phyloP scores from a whole-genome alignment of 2,329 filamentous ascomycete genomes.

The Pyrenophora graminea region DNA sequence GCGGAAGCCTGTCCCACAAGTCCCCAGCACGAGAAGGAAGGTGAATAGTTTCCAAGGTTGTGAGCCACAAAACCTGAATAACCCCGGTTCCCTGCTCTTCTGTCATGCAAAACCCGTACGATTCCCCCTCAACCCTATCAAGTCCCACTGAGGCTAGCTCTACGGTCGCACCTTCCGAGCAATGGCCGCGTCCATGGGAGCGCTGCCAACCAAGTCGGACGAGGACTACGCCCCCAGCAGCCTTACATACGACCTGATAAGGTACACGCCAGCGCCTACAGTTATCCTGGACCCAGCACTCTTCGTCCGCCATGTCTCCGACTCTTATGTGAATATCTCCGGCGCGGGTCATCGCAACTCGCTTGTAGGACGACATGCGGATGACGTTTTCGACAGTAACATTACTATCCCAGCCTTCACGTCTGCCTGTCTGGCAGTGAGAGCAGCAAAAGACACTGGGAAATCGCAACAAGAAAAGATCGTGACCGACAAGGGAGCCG shows the following conservation, averaged over 20 bases:
- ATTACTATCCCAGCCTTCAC: slow-evolving; percentile 45
- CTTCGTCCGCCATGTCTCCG: slow-evolving; percentile 55
- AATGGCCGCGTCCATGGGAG: slow-evolving; percentile 18
- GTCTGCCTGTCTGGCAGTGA: slow-evolving; percentile 45
- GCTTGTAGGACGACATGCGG: slow-evolving; percentile 45
- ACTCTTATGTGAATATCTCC: slow-evolving; percentile 48
- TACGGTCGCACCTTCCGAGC: slow-evolving; percentile 9
- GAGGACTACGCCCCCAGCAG: slow-evolving; percentile 12
- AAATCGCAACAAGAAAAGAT: slow-evolving; percentile 43
- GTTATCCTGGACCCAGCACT: slow-evolving; percentile 53
- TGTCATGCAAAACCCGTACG: slow-evolving; percentile 29
- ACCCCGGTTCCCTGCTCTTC: slow-evolving; percentile 10
- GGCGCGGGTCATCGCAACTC: slow-evolving; percentile 37
- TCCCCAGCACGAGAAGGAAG: not conserved
- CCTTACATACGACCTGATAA: slow-evolving; percentile 32
- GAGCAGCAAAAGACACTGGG: slow-evolving; percentile 44
- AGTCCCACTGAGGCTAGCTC: slow-evolving; percentile 13
- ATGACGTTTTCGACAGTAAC: slow-evolving; percentile 45
- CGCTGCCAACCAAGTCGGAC: slow-evolving; percentile 10
- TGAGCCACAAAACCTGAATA: slow-evolving; percentile 16
- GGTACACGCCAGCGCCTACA: slow-evolving; percentile 49
- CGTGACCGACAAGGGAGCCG: slow-evolving; percentile 26
- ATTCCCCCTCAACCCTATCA: slow-evolving; percentile 13
- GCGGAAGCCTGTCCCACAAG: slow-evolving; percentile 1
- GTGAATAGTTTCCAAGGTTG: not conserved